phyloP scores from a whole-genome alignment of 306 rosid genomes.

The Lathyrus aphaca region DNA sequence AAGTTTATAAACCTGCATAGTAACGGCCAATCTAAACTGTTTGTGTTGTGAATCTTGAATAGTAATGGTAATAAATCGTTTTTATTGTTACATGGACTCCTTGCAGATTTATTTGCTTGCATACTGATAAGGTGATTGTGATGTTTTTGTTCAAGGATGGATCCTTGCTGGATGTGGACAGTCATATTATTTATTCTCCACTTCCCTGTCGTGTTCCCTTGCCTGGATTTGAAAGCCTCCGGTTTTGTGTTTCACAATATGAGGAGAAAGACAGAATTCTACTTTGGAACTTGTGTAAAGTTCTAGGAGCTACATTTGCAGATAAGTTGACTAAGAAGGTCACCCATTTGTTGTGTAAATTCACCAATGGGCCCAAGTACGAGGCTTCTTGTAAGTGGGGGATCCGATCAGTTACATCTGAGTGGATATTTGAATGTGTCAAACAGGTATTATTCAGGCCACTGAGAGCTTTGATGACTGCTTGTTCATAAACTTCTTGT shows the following conservation, averaged over 20 bases:
- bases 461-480: constrained; percentile 27
- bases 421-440: constrained; percentile 93
- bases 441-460: constrained; percentile 70
- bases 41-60: neutral
- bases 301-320: constrained; percentile 83
- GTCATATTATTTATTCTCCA: constrained; percentile 90
- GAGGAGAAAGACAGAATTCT: constrained; percentile 78
- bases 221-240: constrained; percentile 76
- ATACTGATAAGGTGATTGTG: constrained; percentile 31
- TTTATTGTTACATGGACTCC: constrained; percentile 31
- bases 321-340: constrained; percentile 75
- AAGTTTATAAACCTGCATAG: neutral
- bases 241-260: constrained; percentile 95
- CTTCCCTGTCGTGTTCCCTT: constrained; percentile 85
- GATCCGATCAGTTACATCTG: constrained; percentile 61
- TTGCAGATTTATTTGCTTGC: constrained; percentile 29
- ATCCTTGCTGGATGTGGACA: constrained; percentile 70
- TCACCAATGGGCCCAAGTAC: constrained; percentile 80
- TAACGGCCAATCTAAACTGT: neutral
- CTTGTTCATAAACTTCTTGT: constrained; percentile 23
- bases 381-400: constrained; percentile 89
- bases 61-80: constrained; percentile 7
- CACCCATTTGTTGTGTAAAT: constrained; percentile 91
- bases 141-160: constrained; percentile 65
- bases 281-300: constrained; percentile 81